Base-by-base conservation (phyloP, 345 rosid genomes). In the Atalantia buxifolia region DNA sequence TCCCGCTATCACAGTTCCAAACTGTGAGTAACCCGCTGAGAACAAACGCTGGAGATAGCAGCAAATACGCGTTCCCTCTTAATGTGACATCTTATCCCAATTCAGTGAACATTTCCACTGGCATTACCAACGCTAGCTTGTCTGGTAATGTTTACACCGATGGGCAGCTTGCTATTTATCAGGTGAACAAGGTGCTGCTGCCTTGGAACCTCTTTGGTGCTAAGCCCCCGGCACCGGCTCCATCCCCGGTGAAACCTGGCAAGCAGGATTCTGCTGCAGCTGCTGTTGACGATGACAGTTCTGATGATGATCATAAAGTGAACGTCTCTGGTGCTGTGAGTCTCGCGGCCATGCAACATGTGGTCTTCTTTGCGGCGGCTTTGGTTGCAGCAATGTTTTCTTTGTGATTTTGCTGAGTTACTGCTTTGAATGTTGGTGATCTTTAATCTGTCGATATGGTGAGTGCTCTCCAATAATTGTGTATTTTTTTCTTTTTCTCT, bases 81-180 rank as follows among this genome's bases (percentile, higher is more conserved):
- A 83, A 75, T 35, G 71, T 83, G 27, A 77, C 83, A 50, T 77
- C 81, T 24, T 53, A 63, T 24, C 84, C 85, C 3, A 84, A 66
- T 67, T 76, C 33, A 8, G 87, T 87, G 38, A 87, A 87, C 71
- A 79, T 87, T n/a, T 84, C 85, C 7, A 80, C 90, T 1, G 90
- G 88, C 25, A 72, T 85, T 16, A 84, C 71, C 60, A 81, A 82
- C 16, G 82, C 90, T 30, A 74, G 74, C 9, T 83, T 88, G n/a
- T 63, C 80, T 33, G 85, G 81, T 24, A 35, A 62, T 25, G 77
- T 88, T 1, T 82, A 74, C 40, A 71, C 77, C 6, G 88, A 88
- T 73, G 76, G 68, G 45, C 84, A 83, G 76, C 79, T 85, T 60
- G 86, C 85, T 19, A 87, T 88, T 35, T 88, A 88, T 66, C 82